A percentile compares a stretch with the other conserved stretches of the same genome.
Conservation (phyloP, 2,329 filamentous ascomycete species). For the Arthrinium puccinioides region DNA sequence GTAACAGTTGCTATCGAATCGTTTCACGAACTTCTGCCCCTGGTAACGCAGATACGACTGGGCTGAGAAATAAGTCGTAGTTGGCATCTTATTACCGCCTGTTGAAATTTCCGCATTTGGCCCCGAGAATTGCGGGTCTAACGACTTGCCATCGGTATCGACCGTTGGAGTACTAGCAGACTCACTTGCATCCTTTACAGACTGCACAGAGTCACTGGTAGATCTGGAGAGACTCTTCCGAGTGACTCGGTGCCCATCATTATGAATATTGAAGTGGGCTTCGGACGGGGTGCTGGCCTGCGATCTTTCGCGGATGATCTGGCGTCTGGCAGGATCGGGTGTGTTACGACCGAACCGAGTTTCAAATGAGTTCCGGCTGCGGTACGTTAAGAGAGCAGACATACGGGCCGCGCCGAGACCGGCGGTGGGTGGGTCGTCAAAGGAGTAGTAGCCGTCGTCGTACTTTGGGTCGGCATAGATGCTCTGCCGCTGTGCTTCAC, state of each 20-base stretch:
- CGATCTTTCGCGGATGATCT: slow-evolving; percentile 69
- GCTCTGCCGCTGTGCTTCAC: slow-evolving; percentile 80
- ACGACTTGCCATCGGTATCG: slow-evolving; percentile 24
- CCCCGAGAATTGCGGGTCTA: slow-evolving; percentile 66
- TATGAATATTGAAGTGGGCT: slow-evolving; percentile 74
- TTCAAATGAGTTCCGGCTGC: slow-evolving; percentile 95
- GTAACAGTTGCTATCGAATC: slow-evolving; percentile 98
- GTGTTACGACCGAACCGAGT: slow-evolving; percentile 89
- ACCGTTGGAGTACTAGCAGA: slow-evolving; percentile 13
- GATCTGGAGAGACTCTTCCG: slow-evolving; percentile 42
- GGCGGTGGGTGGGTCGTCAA: slow-evolving; percentile 76
- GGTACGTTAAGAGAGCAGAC: slow-evolving; percentile 91
- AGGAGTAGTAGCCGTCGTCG: slow-evolving; percentile 90
- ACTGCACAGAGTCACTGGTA: slow-evolving; percentile 28
- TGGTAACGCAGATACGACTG: slow-evolving; percentile 98
- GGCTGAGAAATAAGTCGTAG: slow-evolving; percentile 90
- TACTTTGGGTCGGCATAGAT: slow-evolving; percentile 99
- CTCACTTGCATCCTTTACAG: slow-evolving; percentile 20
- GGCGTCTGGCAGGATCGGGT: slow-evolving; percentile 74
- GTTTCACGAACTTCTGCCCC: slow-evolving; percentile 90
- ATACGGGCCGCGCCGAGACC: slow-evolving; percentile 92
- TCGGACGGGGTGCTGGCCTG: slow-evolving; percentile 57
- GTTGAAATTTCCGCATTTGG: slow-evolving; percentile 44
- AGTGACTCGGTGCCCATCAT: slow-evolving; percentile 67
- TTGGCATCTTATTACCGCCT: slow-evolving; percentile 43